Evolutionary conservation across 495 filamentous ascomycete species (phyloP).

Genomic region (Lasiosphaeria hispida): DNA sequence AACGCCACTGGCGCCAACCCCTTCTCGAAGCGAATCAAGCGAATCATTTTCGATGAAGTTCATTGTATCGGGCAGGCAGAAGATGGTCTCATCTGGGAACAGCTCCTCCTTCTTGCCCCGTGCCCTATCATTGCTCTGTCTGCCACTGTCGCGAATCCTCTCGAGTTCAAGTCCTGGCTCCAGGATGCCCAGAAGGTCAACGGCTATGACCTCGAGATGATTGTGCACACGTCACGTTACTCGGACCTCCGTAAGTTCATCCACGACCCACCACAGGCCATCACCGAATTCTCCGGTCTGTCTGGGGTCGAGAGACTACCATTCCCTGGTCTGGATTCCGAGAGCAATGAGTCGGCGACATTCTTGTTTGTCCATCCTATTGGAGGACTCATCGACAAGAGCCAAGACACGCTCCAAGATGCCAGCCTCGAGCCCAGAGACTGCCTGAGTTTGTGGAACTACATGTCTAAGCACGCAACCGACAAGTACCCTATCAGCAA

Average conservation of each 20-base stretch:
- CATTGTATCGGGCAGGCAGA: conserved; percentile 76
- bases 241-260: conserved; percentile 72
- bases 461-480: conserved; percentile 55
- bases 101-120: conserved; percentile 68
- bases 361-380: conserved; percentile 70
- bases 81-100: conserved; percentile 79
- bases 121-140: conserved; percentile 80
- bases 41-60: conserved; percentile 84
- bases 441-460: conserved; percentile 61
- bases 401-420: conserved; percentile 55
- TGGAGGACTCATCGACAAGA: conserved; percentile 57
- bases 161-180: conserved; percentile 69
- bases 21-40: conserved; percentile 63
- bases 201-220: conserved; percentile 57
- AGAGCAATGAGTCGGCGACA: conserved; percentile 34
- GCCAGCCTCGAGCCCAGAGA: conserved; percentile 68
- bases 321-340: conserved; percentile 43
- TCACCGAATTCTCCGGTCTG: conserved; percentile 59
- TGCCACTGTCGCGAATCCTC: conserved; percentile 75
- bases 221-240: conserved; percentile 64
- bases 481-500: conserved; percentile 42
- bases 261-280: conserved; percentile 48
- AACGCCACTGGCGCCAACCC: conserved; percentile 54
- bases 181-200: conserved; percentile 52
- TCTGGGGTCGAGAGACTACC: conserved; percentile 21